phyloP scores from a whole-genome alignment of 768 basidiomycete species.

The Tylopilus subfusipes region DNA sequence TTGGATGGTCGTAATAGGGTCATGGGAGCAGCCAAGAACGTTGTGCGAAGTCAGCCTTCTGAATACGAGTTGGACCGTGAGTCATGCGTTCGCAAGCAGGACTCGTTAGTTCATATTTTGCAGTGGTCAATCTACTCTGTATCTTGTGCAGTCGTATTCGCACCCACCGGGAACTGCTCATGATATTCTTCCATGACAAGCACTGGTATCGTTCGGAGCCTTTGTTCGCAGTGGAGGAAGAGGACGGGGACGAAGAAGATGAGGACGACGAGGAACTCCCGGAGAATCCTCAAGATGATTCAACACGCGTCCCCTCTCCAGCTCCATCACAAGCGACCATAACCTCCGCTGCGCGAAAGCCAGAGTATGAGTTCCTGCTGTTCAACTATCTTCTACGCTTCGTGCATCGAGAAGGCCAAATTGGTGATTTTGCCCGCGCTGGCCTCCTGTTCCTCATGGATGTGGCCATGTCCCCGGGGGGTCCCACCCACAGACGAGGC shows the following conservation, averaged over 20 bases:
- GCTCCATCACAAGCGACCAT: slow-evolving; percentile 58
- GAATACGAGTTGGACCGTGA: slow-evolving; percentile 86
- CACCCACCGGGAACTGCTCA: slow-evolving; percentile 81
- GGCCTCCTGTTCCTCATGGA: slow-evolving; percentile 94
- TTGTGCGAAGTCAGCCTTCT: slow-evolving; percentile 66
- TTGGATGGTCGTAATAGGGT: slow-evolving; percentile 70
- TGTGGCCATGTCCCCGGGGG: slow-evolving; percentile 85
- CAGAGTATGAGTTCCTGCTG: slow-evolving; percentile 92
- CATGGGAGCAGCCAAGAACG: slow-evolving; percentile 82
- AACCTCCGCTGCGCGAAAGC: slow-evolving; percentile 56
- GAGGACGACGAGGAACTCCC: slow-evolving; percentile 34
- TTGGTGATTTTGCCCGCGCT: slow-evolving; percentile 90
- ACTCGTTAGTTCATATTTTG: slow-evolving; percentile 6
- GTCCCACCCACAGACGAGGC: slow-evolving; percentile 42
- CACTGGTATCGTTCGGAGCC: slow-evolving; percentile 81
- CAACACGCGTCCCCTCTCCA: slow-evolving; percentile 47
- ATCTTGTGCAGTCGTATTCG: slow-evolving; percentile 90
- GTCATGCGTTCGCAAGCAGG: slow-evolving; percentile 28
- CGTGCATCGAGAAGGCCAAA: slow-evolving; percentile 89
- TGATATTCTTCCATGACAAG: slow-evolving; percentile 97
- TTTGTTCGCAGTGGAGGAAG: slow-evolving; percentile 71
- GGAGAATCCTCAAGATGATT: slow-evolving; percentile 6
- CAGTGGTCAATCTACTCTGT: slow-evolving; percentile 90
- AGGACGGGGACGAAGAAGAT: slow-evolving; percentile 62
- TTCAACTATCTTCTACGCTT: slow-evolving; percentile 96